phyloP scores from a whole-genome alignment of 2,329 filamentous ascomycete species.

The Fusarium sp. region DNA sequence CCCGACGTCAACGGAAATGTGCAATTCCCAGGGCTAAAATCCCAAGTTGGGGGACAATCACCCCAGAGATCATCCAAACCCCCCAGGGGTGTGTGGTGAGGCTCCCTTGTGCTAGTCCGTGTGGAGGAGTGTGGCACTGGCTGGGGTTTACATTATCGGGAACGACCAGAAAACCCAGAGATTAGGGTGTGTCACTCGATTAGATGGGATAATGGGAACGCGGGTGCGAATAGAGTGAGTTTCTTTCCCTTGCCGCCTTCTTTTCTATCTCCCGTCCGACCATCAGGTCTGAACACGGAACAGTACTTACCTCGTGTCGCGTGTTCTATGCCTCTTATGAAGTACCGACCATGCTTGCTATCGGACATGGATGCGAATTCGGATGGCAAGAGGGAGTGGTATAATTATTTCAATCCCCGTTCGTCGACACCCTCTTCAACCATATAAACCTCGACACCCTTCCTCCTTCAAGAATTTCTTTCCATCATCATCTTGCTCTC shows the following conservation, averaged over 20 bases:
- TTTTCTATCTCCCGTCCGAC: constrained; percentile 3
- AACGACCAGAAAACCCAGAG: constrained; percentile 27
- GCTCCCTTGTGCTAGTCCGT: not conserved
- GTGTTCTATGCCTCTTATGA: constrained; percentile 6
- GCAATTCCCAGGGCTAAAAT: not conserved
- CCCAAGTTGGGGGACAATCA: not conserved
- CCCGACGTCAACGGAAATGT: constrained; percentile 1
- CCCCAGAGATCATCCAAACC: constrained; percentile 2
- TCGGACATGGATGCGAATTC: constrained; percentile 16
- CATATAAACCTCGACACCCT: constrained; percentile 38
- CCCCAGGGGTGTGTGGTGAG: constrained; percentile 21
- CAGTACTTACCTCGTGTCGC: constrained; percentile 19
- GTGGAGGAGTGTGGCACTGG: constrained; percentile 34
- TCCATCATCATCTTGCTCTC: constrained; percentile 12
- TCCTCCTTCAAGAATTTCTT: constrained; percentile 6
- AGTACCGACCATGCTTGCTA: constrained; percentile 5
- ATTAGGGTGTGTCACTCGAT: constrained; percentile 37
- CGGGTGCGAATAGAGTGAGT: constrained; percentile 34
- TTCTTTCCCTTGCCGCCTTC: constrained; percentile 4
- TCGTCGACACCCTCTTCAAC: constrained; percentile 5
- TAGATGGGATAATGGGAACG: constrained; percentile 38
- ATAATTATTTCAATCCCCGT: constrained; percentile 12
- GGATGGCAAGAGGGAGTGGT: constrained; percentile 25
- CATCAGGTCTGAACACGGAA: constrained; percentile 20
- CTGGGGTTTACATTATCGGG: constrained; percentile 35